Evolutionary conservation across 805 yeast species (phyloP), one percentile per base, ranked within the genome.

Genomic region (Kregervanrija delftensis): DNA sequence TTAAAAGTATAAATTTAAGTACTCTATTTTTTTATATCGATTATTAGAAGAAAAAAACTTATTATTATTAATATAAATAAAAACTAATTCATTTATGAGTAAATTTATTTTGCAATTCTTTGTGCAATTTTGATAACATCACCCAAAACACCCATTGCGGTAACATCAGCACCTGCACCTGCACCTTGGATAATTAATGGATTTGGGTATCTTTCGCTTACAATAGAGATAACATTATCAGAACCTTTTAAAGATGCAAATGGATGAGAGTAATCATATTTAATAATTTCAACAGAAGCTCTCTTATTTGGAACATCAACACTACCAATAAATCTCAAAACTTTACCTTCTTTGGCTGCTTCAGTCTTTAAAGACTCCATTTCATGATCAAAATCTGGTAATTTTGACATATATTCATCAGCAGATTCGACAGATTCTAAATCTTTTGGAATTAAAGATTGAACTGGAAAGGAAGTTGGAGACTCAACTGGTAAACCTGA

Each of bases 101-200:
- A 11, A 35, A 16, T 14, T 40, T 56, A 71, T 39, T 63, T 61
- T 41, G 81, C 83, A 43, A 87, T 66, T 72, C 96, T 81, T 69
- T 90, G 89, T 37, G 95, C 96, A 56, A 88, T 82, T 73, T 88
- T 93, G 62, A 93, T 76, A 33, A 86, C 82, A 64, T 93, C 99
- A 43, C 95, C 96, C 54, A 93, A 76, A 37, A 93, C 97, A 67
- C 99, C 99, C 58, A 64, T 64, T 37, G 83, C 82, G 42, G 83
- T 77, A 39, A 77, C 81, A 33, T 76, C 83, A 43, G 82, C 81
- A 52, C 95, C 93, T 57, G 83, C 82, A 59, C 95, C 99, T 31
- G 99, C 99, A 68, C 99, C 99, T 74, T 93, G 99, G 57, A 93
- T 77, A 50, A 93, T 83, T 63, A 93, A 74, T 43, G 99, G 99